Conservation (phyloP, 1,284 basidiomycete species). For the Ceratobasidium papillatum region DNA sequence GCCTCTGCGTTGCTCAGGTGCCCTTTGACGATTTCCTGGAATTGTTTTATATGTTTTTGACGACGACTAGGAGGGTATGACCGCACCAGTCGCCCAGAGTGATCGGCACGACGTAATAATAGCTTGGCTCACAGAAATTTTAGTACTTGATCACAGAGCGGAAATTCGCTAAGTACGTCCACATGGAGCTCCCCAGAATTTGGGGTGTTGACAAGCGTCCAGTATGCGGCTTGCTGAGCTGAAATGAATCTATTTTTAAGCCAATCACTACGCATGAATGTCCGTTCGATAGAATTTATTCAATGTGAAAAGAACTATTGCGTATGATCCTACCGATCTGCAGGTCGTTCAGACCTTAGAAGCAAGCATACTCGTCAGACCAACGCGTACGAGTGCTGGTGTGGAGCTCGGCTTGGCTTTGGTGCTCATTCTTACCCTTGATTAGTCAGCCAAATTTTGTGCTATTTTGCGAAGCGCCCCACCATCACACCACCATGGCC, state of each 20-base stretch:
- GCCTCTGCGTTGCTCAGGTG: not conserved
- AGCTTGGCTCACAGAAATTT: not conserved
- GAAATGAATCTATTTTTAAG: not conserved
- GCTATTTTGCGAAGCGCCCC: conserved; percentile 6
- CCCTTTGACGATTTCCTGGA: not conserved
- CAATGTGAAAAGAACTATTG: too few relatives aligned
- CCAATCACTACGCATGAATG: too few relatives aligned
- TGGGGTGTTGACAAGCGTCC: not conserved
- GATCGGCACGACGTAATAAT: not conserved
- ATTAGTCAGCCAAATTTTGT: conserved; percentile 34
- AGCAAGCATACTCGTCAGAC: too few relatives aligned
- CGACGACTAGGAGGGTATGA: not conserved
- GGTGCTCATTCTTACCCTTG: not conserved
- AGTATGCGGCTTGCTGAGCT: not conserved
- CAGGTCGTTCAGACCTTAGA: too few relatives aligned
- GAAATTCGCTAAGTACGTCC: too few relatives aligned
- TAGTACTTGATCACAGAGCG: not conserved
- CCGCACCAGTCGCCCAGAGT: conserved; percentile 1
- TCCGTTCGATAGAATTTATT: too few relatives aligned
- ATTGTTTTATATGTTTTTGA: not conserved
- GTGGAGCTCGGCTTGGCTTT: too few relatives aligned
- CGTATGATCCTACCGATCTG: too few relatives aligned
- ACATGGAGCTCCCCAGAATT: not conserved
- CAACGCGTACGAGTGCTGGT: too few relatives aligned
- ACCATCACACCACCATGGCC: conserved; percentile 22